A percentile compares a stretch with the other conserved stretches of the same genome.
Conservation (phyloP, 331 rosid genomes). For the Phaseolus coccineus region DNA sequence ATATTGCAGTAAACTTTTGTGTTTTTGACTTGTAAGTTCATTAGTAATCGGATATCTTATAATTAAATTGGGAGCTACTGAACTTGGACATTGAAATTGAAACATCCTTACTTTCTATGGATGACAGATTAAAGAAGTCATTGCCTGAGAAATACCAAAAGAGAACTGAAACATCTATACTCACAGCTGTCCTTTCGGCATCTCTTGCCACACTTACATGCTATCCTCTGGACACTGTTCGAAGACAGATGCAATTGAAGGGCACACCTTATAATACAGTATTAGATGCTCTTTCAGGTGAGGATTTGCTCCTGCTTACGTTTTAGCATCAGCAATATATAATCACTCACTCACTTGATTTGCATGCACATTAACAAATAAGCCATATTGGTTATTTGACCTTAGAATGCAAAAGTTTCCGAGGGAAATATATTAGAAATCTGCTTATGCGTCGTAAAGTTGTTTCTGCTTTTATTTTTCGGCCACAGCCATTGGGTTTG, state of each 20-base stretch:
- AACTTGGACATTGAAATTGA: constrained; percentile 30
- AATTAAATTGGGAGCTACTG: constrained; percentile 32
- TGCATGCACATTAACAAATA: constrained; percentile 19
- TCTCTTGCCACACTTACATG: constrained; percentile 81
- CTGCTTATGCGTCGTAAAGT: neutral
- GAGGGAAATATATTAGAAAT: neutral
- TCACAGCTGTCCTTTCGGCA: constrained; percentile 80
- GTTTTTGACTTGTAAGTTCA: constrained; percentile 87
- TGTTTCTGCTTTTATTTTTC: constrained; percentile 1
- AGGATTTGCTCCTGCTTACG: constrained; percentile 29
- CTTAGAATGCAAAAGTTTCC: constrained; percentile 4
- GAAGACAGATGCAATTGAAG: constrained; percentile 95
- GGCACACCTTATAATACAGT: constrained; percentile 86
- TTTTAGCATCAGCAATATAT: constrained; percentile 30
- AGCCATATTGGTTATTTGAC: neutral
- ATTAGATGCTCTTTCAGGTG: constrained; percentile 83
- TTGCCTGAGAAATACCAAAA: constrained; percentile 81
- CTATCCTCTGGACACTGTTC: constrained; percentile 86
- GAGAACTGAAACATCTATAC: constrained; percentile 74
- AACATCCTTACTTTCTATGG: constrained; percentile 35
- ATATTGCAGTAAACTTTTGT: constrained; percentile 87
- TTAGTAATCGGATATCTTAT: constrained; percentile 27
- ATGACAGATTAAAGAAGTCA: constrained; percentile 77
- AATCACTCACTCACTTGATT: neutral
- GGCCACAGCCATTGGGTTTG: constrained; percentile 9